These are phyloP conservation scores for Yamadazyma triangularis DNA, from an alignment of 1,139 yeast genomes.

Conservation along the genomic window DNA sequence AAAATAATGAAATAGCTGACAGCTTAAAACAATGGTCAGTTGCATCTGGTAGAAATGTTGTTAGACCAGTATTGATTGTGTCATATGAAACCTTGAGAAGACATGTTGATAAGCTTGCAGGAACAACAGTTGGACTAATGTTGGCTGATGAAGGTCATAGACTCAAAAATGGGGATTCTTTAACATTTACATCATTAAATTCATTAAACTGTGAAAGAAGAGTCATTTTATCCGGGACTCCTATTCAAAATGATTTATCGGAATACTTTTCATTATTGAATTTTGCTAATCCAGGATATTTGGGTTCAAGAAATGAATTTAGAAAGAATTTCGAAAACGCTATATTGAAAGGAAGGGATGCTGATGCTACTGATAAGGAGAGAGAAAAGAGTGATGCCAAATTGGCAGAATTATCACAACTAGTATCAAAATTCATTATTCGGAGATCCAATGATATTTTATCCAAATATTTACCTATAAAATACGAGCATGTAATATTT, in stretches of 20 bases:
- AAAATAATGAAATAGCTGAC: conserved; percentile 59
- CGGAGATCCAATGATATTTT: conserved; percentile 93
- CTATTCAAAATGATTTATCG: conserved; percentile 92
- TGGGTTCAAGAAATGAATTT: conserved; percentile 83
- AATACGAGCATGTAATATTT: conserved; percentile 93
- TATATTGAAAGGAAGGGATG: conserved; percentile 83
- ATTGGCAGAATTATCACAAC: conserved; percentile 61
- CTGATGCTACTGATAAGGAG: conserved; percentile 82
- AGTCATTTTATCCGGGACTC: conserved; percentile 94
- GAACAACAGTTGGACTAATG: conserved; percentile 81
- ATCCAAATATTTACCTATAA: conserved; percentile 89
- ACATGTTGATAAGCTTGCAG: conserved; percentile 71
- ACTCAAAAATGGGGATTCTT: conserved; percentile 88
- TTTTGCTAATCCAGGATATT: conserved; percentile 91
- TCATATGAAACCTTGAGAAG: conserved; percentile 92
- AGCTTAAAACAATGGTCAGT: conserved; percentile 83
- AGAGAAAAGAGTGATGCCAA: conserved; percentile 68
- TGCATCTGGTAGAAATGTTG: conserved; percentile 84
- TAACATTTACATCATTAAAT: conserved; percentile 85
- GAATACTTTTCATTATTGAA: conserved; percentile 89
- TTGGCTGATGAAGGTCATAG: conserved; percentile 97
- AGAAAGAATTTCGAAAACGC: conserved; percentile 78
- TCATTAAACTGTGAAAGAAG: conserved; percentile 80
- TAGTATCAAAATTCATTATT: conserved; percentile 87
- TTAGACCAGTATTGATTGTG: conserved; percentile 90